Base-by-base conservation (phyloP, 2,329 filamentous ascomycete genomes). In the Chaetomium globosum region DNA sequence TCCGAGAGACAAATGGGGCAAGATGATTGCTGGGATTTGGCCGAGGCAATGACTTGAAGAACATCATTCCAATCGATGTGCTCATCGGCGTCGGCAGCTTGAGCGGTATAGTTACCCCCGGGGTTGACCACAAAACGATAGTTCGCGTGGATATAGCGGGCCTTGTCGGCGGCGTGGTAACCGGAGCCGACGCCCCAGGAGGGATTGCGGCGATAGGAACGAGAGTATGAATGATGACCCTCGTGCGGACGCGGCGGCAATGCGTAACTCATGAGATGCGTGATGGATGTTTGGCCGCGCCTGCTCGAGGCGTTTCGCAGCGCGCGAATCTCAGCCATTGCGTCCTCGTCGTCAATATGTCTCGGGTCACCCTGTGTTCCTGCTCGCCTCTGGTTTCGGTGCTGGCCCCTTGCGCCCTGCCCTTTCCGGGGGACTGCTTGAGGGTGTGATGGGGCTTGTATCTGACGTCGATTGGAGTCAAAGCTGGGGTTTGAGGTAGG, bases 101-200 rank as follows among this genome's bases (percentile, higher is more conserved):
- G 93, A 6, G 86, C 85, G 66, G 86, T 84, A 75, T 98, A 99
- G 73, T 89, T 86, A 65, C 87, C 89, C 63, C 87, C 84, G 3
- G 95, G 94, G 66, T 92, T 89, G 59, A 99, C 93, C 65, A 99
- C 90, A 76, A 99, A 99, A 63, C 95, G 90, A 75, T 99, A 99
- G 77, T 99, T 99, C 69, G 95, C 93, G 77, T 99, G 93, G 19
- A 99, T 85, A 64, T 84, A 94, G 83, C 91, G 88, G 65, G 93
- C 90, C 80, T 98, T 98, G 77, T 99, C 95, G 52, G 88, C 86
- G 16, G 92, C 88, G 77, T 97, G 93, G 77, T 97, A 91, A 30
- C 93, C 93, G 43, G 93, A 97, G 4, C 93, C 92, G 49, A 91
- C 82, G 0, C 92, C 92, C 89, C 91, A 96, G 2, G 89, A 90